Evolutionary conservation across 352 stramenopile genomes (phyloP), one percentile per base, ranked within the genome.

Genomic region (Hyaloperonospora brassicae): DNA sequence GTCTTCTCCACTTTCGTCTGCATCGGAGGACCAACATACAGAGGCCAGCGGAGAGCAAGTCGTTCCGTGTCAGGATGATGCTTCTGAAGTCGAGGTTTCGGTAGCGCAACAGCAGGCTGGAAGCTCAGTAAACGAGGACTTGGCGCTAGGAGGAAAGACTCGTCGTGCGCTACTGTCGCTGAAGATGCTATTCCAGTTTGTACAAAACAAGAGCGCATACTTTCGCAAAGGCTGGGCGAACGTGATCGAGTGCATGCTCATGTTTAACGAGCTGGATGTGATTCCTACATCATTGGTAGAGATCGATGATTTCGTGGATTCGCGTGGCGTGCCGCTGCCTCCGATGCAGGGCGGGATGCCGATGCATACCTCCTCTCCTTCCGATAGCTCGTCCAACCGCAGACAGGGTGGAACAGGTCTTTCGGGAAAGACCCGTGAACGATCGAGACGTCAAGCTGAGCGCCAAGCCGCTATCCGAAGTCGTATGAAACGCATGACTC

Each of bases 251-350:
- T 92, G 82, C 44, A 70, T 93, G 53, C 68, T 94, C 25, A 88
- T 93, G 76, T 93, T 94, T 52, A 94, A 94, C 55, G 83, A 92
- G 60, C 58, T 94, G 17, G 84, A 94, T 47, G 81, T 86, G 0
- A 73, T 90, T 22, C 84, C 84, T 13, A 89, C 77, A 2, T 93
- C 84, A 14, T 59, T 94, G n/a, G 82, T 91, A 35, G 84, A 94
- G 64, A 92, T 92, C 55, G 84, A 94, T 50, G 84, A 93, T 57
- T 93, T 93, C 61, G 84, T 93, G 13, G 84, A 94, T 40, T 84
- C 78, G 0, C 77, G 81, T 0, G 84, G 84, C 23, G 84, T 94
- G 10, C 84, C 84, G 12, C 50, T 94, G 14, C 84, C 84, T 35
- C 84, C 84, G 5, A 85, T 88, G 53, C 76, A 88, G 46, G 75